Conservation (phyloP, 2,329 filamentous ascomycete genomes). For the Ophiostoma ips region DNA sequence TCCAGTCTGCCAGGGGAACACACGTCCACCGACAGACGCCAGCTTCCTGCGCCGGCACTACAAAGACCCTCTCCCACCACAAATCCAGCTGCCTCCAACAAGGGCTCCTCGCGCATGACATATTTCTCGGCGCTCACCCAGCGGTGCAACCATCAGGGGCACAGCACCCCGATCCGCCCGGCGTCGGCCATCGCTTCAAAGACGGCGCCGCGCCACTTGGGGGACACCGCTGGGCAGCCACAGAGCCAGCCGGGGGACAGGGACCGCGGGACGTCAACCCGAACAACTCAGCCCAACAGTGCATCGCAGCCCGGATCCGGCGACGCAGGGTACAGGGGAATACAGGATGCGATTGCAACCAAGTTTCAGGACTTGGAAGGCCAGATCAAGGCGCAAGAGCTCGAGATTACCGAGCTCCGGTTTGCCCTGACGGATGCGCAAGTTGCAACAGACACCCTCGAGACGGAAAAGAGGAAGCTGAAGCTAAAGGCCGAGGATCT, state of each 20-base stretch:
- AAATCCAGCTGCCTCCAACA: not conserved
- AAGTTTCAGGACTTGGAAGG: slow-evolving; percentile 9
- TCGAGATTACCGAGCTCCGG: slow-evolving; percentile 8
- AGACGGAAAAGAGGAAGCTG: slow-evolving; percentile 10
- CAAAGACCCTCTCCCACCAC: not conserved
- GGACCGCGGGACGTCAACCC: not conserved
- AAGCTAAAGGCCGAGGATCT: slow-evolving; percentile 8
- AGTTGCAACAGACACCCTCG: slow-evolving; percentile 1
- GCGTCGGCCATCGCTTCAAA: not conserved
- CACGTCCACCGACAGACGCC: not conserved
- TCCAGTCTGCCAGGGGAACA: not conserved
- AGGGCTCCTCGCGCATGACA: not conserved
- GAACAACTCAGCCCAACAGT: not conserved
- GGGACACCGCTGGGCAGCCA: not conserved
- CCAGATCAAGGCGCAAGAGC: slow-evolving; percentile 1
- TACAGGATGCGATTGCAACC: slow-evolving; percentile 7
- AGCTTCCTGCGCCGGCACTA: not conserved
- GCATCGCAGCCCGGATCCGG: not conserved
- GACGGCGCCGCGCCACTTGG: not conserved
- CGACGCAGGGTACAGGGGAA: slow-evolving; percentile 1
- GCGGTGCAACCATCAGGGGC: not conserved
- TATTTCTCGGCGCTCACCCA: slow-evolving; percentile 9
- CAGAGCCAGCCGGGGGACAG: not conserved
- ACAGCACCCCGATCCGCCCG: not conserved
- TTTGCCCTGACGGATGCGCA: slow-evolving; percentile 10